These are phyloP conservation scores for Poa annua DNA, from an alignment of 176 grass and related monocot genomes.

Conservation along the genomic window DNA sequence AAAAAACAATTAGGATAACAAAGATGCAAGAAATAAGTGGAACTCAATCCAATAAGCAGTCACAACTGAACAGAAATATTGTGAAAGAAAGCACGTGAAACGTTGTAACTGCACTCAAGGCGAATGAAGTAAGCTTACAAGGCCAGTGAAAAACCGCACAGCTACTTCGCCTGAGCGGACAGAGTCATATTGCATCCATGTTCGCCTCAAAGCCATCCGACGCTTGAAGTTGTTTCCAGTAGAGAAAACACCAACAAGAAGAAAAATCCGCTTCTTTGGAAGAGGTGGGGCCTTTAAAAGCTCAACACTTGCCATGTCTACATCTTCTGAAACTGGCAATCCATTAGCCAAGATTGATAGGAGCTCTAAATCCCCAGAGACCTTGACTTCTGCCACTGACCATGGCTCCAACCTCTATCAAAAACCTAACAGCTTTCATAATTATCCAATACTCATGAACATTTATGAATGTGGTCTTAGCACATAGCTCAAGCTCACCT, in stretches of 20 bases:
- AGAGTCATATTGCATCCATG: constrained; percentile 63
- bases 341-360: constrained; percentile 72
- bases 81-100: constrained; percentile 36
- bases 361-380: constrained; percentile 77
- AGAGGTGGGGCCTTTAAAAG: constrained; percentile 62
- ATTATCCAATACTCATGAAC: constrained; percentile 38
- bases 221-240: constrained; percentile 94
- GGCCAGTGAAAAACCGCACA: constrained; percentile 85
- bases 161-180: constrained; percentile 64
- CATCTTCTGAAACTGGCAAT: constrained; percentile 72
- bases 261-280: constrained; percentile 58
- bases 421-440: constrained; percentile 50
- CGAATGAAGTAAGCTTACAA: constrained; percentile 69
- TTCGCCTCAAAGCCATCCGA: constrained; percentile 79
- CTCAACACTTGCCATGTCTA: constrained; percentile 59
- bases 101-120: constrained; percentile 3
- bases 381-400: constrained; percentile 73
- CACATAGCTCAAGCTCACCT: constrained; percentile 54
- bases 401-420: constrained; percentile 77
- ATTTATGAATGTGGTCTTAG: constrained; percentile 7
- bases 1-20: background rate
- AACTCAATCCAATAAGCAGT: background rate
- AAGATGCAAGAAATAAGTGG: constrained; percentile 29
- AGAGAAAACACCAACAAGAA: constrained; percentile 83
- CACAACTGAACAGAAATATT: constrained; percentile 1